Percentiles rank a stretch among this genome's conserved stretches.
These are phyloP conservation scores for Drechslerella stenobrocha DNA, from an alignment of 2,329 filamentous ascomycete genomes.

Conservation along the genomic window DNA sequence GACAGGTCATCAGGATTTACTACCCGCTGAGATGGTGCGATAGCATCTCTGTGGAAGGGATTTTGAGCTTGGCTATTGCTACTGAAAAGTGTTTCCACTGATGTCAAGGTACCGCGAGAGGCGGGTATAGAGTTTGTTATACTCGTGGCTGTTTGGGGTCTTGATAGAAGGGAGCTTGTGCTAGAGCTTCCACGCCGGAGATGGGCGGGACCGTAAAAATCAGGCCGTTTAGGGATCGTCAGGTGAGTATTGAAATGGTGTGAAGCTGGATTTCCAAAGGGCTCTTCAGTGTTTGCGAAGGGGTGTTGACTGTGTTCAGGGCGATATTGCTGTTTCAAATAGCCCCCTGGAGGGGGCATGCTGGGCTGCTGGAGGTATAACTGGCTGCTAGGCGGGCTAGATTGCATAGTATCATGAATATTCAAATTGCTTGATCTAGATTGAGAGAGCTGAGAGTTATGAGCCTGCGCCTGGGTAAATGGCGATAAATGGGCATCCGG, in stretches of 20 bases:
- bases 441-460: conserved; percentile 2
- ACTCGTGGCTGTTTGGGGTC: conserved; percentile 4
- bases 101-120: conserved; percentile 35
- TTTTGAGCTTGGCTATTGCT: conserved; percentile 18
- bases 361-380: conserved; percentile 7
- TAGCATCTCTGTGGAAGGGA: conserved; percentile 3
- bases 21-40: conserved; percentile 10
- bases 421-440: conserved; percentile 2
- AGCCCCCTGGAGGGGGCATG: background rate
- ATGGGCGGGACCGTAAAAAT: conserved; percentile 12
- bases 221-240: background rate
- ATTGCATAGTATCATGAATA: conserved; percentile 2
- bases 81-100: conserved; percentile 25
- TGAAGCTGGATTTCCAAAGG: background rate
- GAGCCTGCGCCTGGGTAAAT: background rate
- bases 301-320: too few species aligned
- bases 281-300: background rate
- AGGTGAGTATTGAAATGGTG: conserved; percentile 11
- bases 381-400: conserved; percentile 15
- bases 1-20: background rate
- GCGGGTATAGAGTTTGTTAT: conserved; percentile 10
- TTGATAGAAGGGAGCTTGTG: conserved; percentile 16
- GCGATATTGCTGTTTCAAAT: conserved; percentile 1
- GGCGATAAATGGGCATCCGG: background rate
- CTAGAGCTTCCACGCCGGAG: conserved; percentile 12